A percentile compares a stretch with the other conserved stretches of the same genome.
phyloP scores from a whole-genome alignment of 257 asterid genomes.

The Primulina tabacum region DNA sequence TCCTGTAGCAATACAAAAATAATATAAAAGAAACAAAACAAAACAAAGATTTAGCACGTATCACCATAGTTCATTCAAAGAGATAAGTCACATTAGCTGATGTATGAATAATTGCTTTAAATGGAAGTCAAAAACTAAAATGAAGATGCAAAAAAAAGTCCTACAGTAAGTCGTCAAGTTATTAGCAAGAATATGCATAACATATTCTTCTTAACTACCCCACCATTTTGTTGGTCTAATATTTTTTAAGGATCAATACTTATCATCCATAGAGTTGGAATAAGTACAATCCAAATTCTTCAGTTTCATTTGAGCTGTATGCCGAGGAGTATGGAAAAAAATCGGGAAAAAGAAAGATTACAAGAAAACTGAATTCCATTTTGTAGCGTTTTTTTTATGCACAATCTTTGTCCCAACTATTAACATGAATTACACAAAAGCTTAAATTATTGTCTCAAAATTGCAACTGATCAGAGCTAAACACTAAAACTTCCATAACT shows the following conservation, averaged over 20 bases:
- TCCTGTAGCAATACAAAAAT: slow-evolving; percentile 47
- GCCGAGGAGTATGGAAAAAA: not conserved
- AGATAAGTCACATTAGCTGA: slow-evolving; percentile 5
- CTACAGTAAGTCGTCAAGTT: not conserved
- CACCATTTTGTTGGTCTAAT: slow-evolving; percentile 7
- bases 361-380: slow-evolving; percentile 10
- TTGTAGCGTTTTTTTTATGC: slow-evolving; percentile 2
- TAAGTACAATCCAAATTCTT: not conserved
- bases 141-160: not conserved
- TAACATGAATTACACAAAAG: slow-evolving; percentile 12
- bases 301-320: not conserved
- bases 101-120: slow-evolving; percentile 5
- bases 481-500: not conserved
- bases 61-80: not conserved
- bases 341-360: not conserved
- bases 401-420: not conserved
- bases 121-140: not conserved
- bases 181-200: slow-evolving; percentile 5
- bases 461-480: not conserved
- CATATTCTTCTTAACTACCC: slow-evolving; percentile 12
- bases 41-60: slow-evolving; percentile 3
- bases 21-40: not conserved
- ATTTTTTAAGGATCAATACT: slow-evolving; percentile 1
- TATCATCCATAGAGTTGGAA: not conserved
- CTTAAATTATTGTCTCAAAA: not conserved